Evolutionary conservation across 2,329 filamentous ascomycete species (phyloP), one percentile per base, ranked within the genome.

Genomic region (Polychaeton citri): DNA sequence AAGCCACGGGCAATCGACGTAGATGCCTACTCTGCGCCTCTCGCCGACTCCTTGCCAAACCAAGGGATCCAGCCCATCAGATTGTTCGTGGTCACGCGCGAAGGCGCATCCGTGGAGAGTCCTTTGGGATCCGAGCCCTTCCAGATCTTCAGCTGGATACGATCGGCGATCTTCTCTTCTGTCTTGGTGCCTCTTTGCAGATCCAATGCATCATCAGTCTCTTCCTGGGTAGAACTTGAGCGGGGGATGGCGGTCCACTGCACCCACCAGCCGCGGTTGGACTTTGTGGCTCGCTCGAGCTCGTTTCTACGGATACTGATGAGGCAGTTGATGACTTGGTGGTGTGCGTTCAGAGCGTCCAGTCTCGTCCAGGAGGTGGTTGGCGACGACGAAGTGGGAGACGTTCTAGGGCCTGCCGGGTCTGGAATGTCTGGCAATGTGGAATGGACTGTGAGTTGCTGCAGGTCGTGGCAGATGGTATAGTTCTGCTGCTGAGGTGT

Each of bases 181-280:
- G 4, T 7, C 4, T 12, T 28, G 24, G 15, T 28, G 7, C 7
- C 4, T 4, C 12, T 28, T 12, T 10, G 24, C 3, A 12, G 12
- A 15, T 28, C 24, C 12, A 10, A 12, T 28, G 7, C 24, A 12
- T 10, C 15, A 4, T 10, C 24, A 28, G 24, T 28, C 24, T 28
- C 24, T 5, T 28, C 24, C 24, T 28, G 12, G 12, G 24, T 7
- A 4, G 24, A 53, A 52, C 49, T 56, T 50, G 12, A 50, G 42
- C n/a, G 46, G 7, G 24, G 24, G 3, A 28, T 15, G 12, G 24
- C 24, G 5, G 12, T 68, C 74, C 75, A 79, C 16, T 77, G 68
- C 2, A 79, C 64, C 75, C 75, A 79, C 74, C 74, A 79, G 5
- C 72, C 72, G n/a, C 74, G 65, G 30, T 58, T 66, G 0, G 74